These are phyloP conservation scores for Escallonia herrerae DNA, from an alignment of 129 eudicot genomes.

Conservation along the genomic window DNA sequence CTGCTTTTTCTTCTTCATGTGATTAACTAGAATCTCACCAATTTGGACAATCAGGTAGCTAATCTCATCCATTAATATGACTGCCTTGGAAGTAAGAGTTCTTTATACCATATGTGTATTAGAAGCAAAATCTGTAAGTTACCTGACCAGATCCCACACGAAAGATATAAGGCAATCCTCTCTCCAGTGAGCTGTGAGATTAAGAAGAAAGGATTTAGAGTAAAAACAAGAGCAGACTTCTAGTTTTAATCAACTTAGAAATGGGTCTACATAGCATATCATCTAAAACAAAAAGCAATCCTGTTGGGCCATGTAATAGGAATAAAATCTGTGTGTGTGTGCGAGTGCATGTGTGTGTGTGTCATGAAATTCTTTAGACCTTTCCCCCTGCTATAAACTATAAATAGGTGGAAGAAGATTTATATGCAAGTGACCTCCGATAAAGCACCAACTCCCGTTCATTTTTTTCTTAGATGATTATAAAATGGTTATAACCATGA, in stretches of 20 bases:
- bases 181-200: slow-evolving; percentile 80
- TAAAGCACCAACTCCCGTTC: too few species aligned
- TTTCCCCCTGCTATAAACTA: too few species aligned
- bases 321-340: not conserved
- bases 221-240: not conserved
- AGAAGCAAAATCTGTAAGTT: slow-evolving; percentile 15
- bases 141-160: slow-evolving; percentile 99
- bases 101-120: too few species aligned
- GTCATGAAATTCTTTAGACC: not conserved
- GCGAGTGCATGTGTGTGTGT: not conserved
- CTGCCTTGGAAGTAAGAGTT: not conserved
- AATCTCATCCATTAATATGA: too few species aligned
- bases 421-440: too few species aligned
- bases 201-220: slow-evolving; percentile 7
- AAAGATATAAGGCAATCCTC: slow-evolving; percentile 71
- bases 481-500: not conserved
- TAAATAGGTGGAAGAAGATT: too few species aligned
- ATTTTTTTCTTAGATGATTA: not conserved
- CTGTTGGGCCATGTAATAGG: too few species aligned
- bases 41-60: too few species aligned
- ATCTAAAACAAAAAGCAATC: not conserved
- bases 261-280: not conserved
- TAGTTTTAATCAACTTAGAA: not conserved
- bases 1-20: not conserved
- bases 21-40: not conserved